Evolutionary conservation across 2,329 filamentous ascomycete species (phyloP), one percentile per base, ranked within the genome.

Genomic region (Neofusicoccum laricinum): DNA sequence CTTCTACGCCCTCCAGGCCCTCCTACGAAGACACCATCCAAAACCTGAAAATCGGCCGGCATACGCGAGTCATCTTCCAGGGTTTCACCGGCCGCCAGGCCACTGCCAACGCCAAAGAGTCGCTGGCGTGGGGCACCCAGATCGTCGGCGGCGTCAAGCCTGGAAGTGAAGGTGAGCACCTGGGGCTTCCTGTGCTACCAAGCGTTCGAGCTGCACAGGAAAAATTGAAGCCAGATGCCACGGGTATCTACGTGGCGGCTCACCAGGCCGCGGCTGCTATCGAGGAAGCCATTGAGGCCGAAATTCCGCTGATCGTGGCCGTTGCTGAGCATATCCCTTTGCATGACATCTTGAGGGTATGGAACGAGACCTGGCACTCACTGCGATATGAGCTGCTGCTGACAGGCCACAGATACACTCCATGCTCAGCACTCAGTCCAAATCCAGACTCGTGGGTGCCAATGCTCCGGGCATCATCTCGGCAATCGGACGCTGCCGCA

Each of bases 401-500:
- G 15, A 59, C 14, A 8, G 17, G 25, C 38, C 2, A 34, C 63
- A 90, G 77, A 86, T 90, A 59, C 88, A 91, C 59, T 87, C 88
- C 25, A 87, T 92, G 55, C 82, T 93, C 4, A 82, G 86, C 66
- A 90, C 89, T 0, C 91, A 93, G 72, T 88, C 84, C 1, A 89
- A 85, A 68, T 90, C 89, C 0, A 82, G 91, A 6, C 82, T 94
- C 0, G 89, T 94, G 0, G 91, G 91, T 1, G 89, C 91, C n/a
- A 94, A 93, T 72, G 90, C 89, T 19, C 90, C 91, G 0, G 91
- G 91, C 0, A 92, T 94, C 66, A 92, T 93, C 64, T 90, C 89
- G 3, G 88, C 90, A 0, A 84, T 88, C 21, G 88, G 87, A 2
- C 85, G 83, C 69, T 93, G 90, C 69, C 82, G 87, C 49, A 87